Conservation (phyloP, 257 asterid species). For the Nicotiana sylvestris region DNA sequence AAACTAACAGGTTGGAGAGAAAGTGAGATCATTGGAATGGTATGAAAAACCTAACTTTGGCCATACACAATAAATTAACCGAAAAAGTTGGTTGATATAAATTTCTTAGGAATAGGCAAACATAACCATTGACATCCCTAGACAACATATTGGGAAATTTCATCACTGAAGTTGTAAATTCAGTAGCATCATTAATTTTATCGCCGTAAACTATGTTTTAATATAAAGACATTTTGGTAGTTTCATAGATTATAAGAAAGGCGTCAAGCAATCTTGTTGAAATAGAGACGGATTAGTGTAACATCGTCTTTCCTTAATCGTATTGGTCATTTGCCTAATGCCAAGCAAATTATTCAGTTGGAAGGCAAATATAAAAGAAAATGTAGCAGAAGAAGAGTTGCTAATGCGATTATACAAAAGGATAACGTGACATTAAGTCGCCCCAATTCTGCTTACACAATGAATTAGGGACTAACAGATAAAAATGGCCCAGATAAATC, state of each 20-base stretch:
- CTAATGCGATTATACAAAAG: not conserved
- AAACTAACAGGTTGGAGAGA: too few relatives aligned
- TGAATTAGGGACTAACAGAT: slow-evolving; percentile 21
- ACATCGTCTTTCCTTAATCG: not conserved
- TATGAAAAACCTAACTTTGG: too few relatives aligned
- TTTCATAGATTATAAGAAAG: not conserved
- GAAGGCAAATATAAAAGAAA: not conserved
- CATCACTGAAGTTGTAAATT: too few relatives aligned
- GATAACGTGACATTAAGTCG: not conserved
- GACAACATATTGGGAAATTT: too few relatives aligned
- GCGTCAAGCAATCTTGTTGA: not conserved
- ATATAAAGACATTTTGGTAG: too few relatives aligned
- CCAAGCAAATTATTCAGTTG: not conserved
- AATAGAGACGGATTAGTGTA: not conserved
- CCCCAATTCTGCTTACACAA: slow-evolving; percentile 24
- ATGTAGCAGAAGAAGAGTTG: not conserved
- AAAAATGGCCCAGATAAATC: slow-evolving; percentile 10
- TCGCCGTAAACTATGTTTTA: too few relatives aligned
- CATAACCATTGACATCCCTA: too few relatives aligned
- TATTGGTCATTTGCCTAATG: not conserved
- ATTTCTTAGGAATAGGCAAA: too few relatives aligned
- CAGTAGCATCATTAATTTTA: too few relatives aligned
- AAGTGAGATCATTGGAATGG: too few relatives aligned
- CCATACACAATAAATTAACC: too few relatives aligned
- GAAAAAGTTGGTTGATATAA: too few relatives aligned